A percentile compares a stretch with the other conserved stretches of the same genome.
These are phyloP conservation scores for Gossypium herbaceum DNA, from an alignment of 345 rosid genomes.

Conservation along the genomic window DNA sequence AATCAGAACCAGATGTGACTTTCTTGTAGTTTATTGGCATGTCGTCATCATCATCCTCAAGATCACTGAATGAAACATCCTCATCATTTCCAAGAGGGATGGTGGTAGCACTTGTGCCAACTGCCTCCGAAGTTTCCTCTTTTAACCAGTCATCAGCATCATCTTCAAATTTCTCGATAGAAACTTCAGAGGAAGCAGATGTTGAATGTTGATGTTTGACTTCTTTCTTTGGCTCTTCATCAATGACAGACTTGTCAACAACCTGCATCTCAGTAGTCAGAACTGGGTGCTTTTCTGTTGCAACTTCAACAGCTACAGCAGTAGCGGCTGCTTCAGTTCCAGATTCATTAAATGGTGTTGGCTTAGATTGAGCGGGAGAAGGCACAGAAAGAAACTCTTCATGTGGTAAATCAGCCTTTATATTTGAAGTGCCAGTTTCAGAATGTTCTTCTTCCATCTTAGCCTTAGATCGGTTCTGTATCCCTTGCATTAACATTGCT, in stretches of 20 bases:
- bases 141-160: constrained; percentile 87
- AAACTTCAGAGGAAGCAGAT: constrained; percentile 32
- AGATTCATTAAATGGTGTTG: constrained; percentile 39
- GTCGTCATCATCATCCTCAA: constrained; percentile 83
- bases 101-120: constrained; percentile 40
- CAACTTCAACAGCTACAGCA: constrained; percentile 30
- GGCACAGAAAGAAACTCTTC: constrained; percentile 42
- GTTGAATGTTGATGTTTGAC: constrained; percentile 26
- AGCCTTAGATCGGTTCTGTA: constrained; percentile 33
- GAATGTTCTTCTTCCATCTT: constrained; percentile 24
- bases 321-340: constrained; percentile 35
- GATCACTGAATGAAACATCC: constrained; percentile 97
- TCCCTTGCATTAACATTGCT: constrained; percentile 60
- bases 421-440: constrained; percentile 24
- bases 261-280: constrained; percentile 48
- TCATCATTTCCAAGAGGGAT: constrained; percentile 64
- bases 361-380: constrained; percentile 38
- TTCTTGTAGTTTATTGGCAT: constrained; percentile 44
- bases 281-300: constrained; percentile 46
- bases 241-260: constrained; percentile 67
- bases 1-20: constrained; percentile 42
- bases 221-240: constrained; percentile 45
- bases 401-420: constrained; percentile 21
- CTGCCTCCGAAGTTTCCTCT: constrained; percentile 59
- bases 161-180: constrained; percentile 57